phyloP scores from a whole-genome alignment of 345 rosid genomes.

The Syzygium oleosum region DNA sequence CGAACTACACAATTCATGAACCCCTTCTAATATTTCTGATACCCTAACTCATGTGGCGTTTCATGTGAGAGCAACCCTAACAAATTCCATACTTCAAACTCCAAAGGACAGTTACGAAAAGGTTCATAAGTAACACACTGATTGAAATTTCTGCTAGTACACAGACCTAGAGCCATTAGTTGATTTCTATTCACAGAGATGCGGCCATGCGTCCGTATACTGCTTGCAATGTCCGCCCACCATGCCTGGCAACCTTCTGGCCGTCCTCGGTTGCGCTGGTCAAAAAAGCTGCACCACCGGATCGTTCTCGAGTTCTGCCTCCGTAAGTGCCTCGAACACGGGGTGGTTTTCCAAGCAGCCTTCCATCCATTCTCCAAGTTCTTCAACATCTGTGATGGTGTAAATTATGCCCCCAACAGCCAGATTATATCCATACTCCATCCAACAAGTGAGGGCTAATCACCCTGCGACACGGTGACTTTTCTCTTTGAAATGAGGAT shows the following conservation, averaged over 20 bases:
- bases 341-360: slow-evolving; percentile 34
- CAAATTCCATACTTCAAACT: not conserved
- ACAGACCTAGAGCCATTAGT: not conserved
- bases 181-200: not conserved
- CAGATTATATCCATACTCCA: slow-evolving; percentile 27
- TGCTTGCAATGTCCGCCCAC: slow-evolving; percentile 27
- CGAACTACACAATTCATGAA: not conserved
- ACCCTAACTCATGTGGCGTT: not conserved
- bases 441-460: slow-evolving; percentile 36
- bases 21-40: not conserved
- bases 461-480: slow-evolving; percentile 28
- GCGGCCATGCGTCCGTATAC: slow-evolving; percentile 18
- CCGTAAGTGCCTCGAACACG: slow-evolving; percentile 22
- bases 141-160: not conserved
- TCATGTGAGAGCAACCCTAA: not conserved
- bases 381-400: slow-evolving; percentile 41
- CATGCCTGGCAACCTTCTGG: slow-evolving; percentile 40
- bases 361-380: slow-evolving; percentile 41
- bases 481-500: slow-evolving; percentile 45
- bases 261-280: slow-evolving; percentile 40
- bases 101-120: not conserved
- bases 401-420: slow-evolving; percentile 27
- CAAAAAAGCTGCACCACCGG: slow-evolving; percentile 27
- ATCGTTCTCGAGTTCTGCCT: slow-evolving; percentile 28
- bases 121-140: not conserved